phyloP scores from a whole-genome alignment of 2,329 filamentous ascomycete species.

The Drechslerella coelobrocha region DNA sequence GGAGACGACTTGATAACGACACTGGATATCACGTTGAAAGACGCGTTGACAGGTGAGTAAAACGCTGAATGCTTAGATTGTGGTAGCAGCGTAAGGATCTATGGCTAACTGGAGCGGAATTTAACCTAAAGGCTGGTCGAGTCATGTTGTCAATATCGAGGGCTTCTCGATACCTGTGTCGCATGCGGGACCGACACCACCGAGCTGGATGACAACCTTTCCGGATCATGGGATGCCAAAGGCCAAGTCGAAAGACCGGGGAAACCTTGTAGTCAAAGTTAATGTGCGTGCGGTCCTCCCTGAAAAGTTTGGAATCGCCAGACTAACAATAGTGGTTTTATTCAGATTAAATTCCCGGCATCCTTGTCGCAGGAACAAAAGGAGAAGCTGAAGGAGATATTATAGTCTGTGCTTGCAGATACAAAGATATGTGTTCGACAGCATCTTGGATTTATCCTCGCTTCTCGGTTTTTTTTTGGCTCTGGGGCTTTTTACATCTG shows the following conservation, averaged over 20 bases:
- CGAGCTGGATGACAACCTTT: constrained; percentile 79
- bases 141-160: constrained; percentile 92
- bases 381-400: constrained; percentile 76
- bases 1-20: constrained; percentile 84
- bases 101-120: not conserved
- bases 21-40: constrained; percentile 85
- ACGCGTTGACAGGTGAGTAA: constrained; percentile 74
- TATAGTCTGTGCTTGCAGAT: constrained; percentile 58
- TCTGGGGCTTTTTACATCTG: too few species aligned
- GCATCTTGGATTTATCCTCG: too few species aligned
- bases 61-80: not conserved
- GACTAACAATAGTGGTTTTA: not conserved
- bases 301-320: not conserved
- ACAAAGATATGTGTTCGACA: too few species aligned
- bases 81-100: not conserved
- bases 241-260: constrained; percentile 82
- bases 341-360: constrained; percentile 72
- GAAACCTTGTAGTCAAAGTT: constrained; percentile 86
- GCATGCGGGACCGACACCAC: constrained; percentile 82
- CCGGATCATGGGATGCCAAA: constrained; percentile 92
- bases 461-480: too few species aligned
- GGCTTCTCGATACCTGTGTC: constrained; percentile 81
- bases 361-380: constrained; percentile 80
- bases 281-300: constrained; percentile 69
- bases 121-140: constrained; percentile 71